These are phyloP conservation scores for Alternaria hordeiaustralica DNA, from an alignment of 2,329 filamentous ascomycete species.

Conservation along the genomic window DNA sequence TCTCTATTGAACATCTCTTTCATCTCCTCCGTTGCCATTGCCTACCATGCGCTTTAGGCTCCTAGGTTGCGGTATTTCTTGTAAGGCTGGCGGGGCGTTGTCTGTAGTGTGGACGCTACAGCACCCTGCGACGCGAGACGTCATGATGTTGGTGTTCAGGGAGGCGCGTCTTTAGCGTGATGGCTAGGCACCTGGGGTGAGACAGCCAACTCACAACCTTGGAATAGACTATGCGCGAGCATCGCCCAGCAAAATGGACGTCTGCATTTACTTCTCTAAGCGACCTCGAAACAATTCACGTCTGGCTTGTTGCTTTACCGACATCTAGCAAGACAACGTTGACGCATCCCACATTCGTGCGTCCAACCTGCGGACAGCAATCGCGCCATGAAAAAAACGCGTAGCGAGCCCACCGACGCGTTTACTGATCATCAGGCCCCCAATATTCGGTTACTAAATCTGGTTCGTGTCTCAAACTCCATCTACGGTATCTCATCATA, in stretches of 20 bases:
- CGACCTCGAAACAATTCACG: not conserved
- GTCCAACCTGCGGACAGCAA: too few relatives aligned
- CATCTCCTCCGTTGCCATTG: not conserved
- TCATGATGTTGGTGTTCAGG: not conserved
- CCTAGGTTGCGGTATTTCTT: too few relatives aligned
- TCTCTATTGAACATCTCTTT: too few relatives aligned
- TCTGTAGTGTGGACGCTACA: not conserved
- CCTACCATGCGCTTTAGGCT: not conserved
- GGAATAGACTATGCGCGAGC: not conserved
- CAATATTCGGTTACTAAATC: not conserved
- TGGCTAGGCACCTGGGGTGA: not conserved
- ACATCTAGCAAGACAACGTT: not conserved
- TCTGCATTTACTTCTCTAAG: not conserved
- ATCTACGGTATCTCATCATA: slow-evolving; percentile 15
- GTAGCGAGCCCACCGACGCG: too few relatives aligned
- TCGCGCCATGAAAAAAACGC: too few relatives aligned
- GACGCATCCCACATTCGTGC: too few relatives aligned
- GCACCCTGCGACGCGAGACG: not conserved
- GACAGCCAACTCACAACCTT: not conserved
- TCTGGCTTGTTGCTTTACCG: not conserved
- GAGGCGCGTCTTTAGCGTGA: not conserved
- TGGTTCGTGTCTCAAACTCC: not conserved
- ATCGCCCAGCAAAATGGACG: not conserved
- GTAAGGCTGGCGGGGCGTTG: not conserved
- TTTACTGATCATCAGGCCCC: not conserved